These are phyloP conservation scores for Lipomyces chichibuensis DNA, from an alignment of 805 yeast genomes.

Conservation along the genomic window DNA sequence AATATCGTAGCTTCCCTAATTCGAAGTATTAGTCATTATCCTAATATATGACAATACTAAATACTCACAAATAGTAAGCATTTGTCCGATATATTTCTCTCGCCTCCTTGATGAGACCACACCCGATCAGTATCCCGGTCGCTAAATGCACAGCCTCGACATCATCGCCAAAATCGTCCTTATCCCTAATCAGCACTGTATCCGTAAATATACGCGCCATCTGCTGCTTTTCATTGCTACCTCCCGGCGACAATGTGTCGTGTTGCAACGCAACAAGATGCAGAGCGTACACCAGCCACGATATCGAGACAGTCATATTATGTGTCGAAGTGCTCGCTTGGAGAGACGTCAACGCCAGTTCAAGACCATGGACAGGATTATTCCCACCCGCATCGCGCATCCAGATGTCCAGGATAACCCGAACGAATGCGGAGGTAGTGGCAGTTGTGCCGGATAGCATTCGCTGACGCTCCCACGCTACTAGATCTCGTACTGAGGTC, in stretches of 20 bases:
- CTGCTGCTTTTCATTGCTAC: not conserved
- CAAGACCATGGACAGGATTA: constrained; percentile 8
- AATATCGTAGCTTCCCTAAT: constrained; percentile 28
- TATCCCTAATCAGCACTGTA: constrained; percentile 24
- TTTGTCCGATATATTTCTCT: constrained; percentile 21
- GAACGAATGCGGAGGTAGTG: constrained; percentile 6
- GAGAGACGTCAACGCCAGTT: constrained; percentile 7
- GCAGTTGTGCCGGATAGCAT: constrained; percentile 13
- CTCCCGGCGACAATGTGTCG: not conserved
- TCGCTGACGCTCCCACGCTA: constrained; percentile 8
- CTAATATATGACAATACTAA: not conserved
- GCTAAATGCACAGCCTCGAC: constrained; percentile 36
- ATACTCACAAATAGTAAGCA: constrained; percentile 26
- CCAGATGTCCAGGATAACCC: constrained; percentile 25
- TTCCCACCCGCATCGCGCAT: constrained; percentile 12
- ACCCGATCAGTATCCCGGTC: constrained; percentile 32
- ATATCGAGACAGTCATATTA: constrained; percentile 33
- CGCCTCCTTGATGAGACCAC: constrained; percentile 25
- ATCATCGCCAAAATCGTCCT: constrained; percentile 31
- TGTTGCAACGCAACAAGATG: constrained; percentile 13
- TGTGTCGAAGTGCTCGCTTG: constrained; percentile 14
- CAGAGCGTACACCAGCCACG: constrained; percentile 33
- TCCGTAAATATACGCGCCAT: constrained; percentile 24
- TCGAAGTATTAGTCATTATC: not conserved
- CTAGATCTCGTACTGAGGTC: not conserved